Base-by-base conservation (phyloP, 2,329 filamentous ascomycete genomes). In the Venturia aucupariae region DNA sequence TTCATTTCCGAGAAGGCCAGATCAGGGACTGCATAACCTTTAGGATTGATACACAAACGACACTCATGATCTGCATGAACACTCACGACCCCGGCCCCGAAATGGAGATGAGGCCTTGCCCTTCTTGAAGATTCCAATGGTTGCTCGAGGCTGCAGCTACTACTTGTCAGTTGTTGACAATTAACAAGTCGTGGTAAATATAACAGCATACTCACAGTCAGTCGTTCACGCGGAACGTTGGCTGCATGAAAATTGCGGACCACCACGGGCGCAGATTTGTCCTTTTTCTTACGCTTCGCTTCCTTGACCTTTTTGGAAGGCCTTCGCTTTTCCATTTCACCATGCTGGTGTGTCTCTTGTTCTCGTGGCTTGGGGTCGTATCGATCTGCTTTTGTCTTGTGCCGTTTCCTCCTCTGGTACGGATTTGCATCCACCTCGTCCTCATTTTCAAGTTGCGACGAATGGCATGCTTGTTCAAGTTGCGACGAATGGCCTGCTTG, bases 1-100 rank as follows among this genome's bases (percentile, higher is more conserved):
- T 73, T 76, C 77, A 81, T 79, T 68, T 81, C 78, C 35, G 79
- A 79, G 70, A 82, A 82, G 35, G 78, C 77, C 48, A 81, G 73
- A 70, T 82, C 79, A 35, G 80, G 80, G 61, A 82, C 80, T 82
- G 68, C 65, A 11, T n/a, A n/a, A 38, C 32, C 10, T 38, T 22
- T 46, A 57, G 32, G 4, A 22, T 27, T 10, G 13, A 27, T 13
- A 13, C 35, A 57, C 19, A 39, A 39, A 35, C 5, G 15, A 22
- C 62, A 57, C 10, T 24, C 24, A 11, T 19, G 35, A 17, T 17
- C 7, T 32, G 67, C 65, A 65, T 64, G 61, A 27, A 63, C 63
- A 69, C 73, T 70, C 70, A 79, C 80, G 70, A 68, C 78, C 78
- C 69, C 73, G 73, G 27, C 77, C 75, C 67, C 71, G 75, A 65